Base-by-base conservation (phyloP, 768 basidiomycete genomes). In the Ramaria sp. region DNA sequence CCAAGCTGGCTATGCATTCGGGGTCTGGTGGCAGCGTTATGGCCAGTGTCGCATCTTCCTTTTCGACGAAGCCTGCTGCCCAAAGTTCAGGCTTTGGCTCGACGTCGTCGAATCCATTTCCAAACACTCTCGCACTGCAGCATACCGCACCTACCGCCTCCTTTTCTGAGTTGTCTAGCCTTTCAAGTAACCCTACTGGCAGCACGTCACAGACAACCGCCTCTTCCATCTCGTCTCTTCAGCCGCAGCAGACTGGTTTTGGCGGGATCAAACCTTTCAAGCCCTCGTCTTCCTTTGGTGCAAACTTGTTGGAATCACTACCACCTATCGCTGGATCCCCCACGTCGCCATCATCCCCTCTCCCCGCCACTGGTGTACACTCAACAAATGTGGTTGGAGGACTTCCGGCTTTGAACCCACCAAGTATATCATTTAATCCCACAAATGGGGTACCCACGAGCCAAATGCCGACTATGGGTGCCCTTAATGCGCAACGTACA, bases 261-360 rank as follows among this genome's bases (percentile, higher is more conserved):
- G 72, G 76, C 24, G 84, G 83, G 5, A 67, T 90, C 61, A 89
- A 86, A 65, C 80, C 86, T 6, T 92, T 92, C 75, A 89, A 90
- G 64, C 90, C 90, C 2, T 77, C 83, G 2, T 86, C 84, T 1
- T 83, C 79, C 42, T 92, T 92, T 65, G 90, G 90, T 31, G 82
- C 86, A 34, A 80, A 82, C 15, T 66, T 92, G 41, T 63, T 92
- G 59, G 86, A 86, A 51, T 78, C 81, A 2, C 69, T 92, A 24
- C 91, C 91, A 2, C 74, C 89, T 5, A 81, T 91, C 54, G 79
- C 86, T 11, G 82, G 79, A 34, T 37, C 45, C 37, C 42, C 84
- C 5, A 67, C 68, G 3, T 69, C 78, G 0, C 70, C 70, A 5
- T 80, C 80, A 15, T 78, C 83, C 7, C 3, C 24, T 46, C 22